Evolutionary conservation across 179 eudicot genomes (phyloP).

Genomic region (Corrigiola litoralis): DNA sequence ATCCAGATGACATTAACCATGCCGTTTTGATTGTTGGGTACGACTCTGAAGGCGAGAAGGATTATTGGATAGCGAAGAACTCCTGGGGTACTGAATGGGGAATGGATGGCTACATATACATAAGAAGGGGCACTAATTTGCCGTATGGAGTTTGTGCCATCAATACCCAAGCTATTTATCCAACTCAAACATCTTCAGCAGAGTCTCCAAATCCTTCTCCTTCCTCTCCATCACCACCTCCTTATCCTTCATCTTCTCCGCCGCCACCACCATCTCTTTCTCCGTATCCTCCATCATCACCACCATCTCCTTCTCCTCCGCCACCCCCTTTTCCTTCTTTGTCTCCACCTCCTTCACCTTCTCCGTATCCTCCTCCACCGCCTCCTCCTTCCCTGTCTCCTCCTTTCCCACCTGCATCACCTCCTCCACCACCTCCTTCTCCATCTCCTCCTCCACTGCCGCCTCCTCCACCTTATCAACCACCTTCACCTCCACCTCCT

Average conservation of each 20-base stretch:
- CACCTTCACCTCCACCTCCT: constrained; percentile 31
- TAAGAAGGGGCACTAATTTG: constrained; percentile 36
- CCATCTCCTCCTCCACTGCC: background rate
- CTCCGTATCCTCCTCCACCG: constrained; percentile 14
- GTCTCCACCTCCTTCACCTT: background rate
- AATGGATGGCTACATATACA: constrained; percentile 52
- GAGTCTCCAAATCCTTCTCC: constrained; percentile 44
- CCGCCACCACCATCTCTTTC: constrained; percentile 25
- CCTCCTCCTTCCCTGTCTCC: constrained; percentile 28
- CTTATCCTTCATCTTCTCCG: constrained; percentile 26
- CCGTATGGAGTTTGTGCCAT: constrained; percentile 58
- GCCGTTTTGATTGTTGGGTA: constrained; percentile 68
- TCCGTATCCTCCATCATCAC: background rate
- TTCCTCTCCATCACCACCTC: constrained; percentile 14
- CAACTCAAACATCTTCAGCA: constrained; percentile 41
- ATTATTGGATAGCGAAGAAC: constrained; percentile 77
- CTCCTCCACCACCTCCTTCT: background rate
- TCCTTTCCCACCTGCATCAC: constrained; percentile 25
- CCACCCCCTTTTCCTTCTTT: background rate
- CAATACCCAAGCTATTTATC: constrained; percentile 67
- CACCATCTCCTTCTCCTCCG: background rate
- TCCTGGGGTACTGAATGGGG: constrained; percentile 85
- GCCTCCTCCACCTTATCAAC: constrained; percentile 3
- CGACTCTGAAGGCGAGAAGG: constrained; percentile 40
- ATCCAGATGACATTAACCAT: constrained; percentile 63